phyloP scores from a whole-genome alignment of 352 stramenopile species.

The Globisporangium uncinulatum region DNA sequence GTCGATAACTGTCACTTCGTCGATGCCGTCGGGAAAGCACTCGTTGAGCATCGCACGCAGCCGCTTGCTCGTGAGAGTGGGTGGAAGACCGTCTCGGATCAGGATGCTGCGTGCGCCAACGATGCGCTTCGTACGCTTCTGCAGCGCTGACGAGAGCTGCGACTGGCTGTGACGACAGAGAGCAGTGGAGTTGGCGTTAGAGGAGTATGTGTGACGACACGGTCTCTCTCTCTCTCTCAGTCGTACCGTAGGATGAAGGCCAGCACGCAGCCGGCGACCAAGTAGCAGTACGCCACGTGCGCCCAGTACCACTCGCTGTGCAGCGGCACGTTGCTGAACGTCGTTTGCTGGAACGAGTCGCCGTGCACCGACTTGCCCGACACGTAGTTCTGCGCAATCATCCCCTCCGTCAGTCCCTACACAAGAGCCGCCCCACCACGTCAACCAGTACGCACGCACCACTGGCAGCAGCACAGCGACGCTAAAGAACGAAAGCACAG shows the following conservation, averaged over 20 bases:
- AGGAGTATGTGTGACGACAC: too few relatives aligned
- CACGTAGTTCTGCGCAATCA: slow-evolving; percentile 50
- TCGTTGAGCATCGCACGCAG: slow-evolving; percentile 31
- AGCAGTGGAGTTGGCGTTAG: not conserved
- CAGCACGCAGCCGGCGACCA: slow-evolving; percentile 49
- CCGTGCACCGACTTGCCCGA: slow-evolving; percentile 34
- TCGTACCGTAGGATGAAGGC: slow-evolving; percentile 29
- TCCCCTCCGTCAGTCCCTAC: not conserved
- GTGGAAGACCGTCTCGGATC: slow-evolving; percentile 54
- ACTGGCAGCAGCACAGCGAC: slow-evolving; percentile 66
- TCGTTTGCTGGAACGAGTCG: slow-evolving; percentile 67
- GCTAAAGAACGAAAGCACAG: slow-evolving; percentile 60
- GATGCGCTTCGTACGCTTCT: slow-evolving; percentile 53
- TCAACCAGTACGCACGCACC: slow-evolving; percentile 23
- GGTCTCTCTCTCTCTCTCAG: too few relatives aligned
- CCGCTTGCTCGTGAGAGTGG: slow-evolving; percentile 38
- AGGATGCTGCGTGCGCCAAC: slow-evolving; percentile 66
- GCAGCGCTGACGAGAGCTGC: slow-evolving; percentile 36
- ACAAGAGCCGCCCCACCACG: not conserved
- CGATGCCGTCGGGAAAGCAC: slow-evolving; percentile 35
- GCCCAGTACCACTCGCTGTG: slow-evolving; percentile 76
- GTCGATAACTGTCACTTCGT: slow-evolving; percentile 60
- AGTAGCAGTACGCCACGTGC: slow-evolving; percentile 73
- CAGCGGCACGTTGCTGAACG: slow-evolving; percentile 78
- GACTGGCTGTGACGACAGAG: slow-evolving; percentile 29